A percentile compares a stretch with the other conserved stretches of the same genome.
These are phyloP conservation scores for Cynanchum wilfordii DNA, from an alignment of 257 asterid species.

Conservation along the genomic window DNA sequence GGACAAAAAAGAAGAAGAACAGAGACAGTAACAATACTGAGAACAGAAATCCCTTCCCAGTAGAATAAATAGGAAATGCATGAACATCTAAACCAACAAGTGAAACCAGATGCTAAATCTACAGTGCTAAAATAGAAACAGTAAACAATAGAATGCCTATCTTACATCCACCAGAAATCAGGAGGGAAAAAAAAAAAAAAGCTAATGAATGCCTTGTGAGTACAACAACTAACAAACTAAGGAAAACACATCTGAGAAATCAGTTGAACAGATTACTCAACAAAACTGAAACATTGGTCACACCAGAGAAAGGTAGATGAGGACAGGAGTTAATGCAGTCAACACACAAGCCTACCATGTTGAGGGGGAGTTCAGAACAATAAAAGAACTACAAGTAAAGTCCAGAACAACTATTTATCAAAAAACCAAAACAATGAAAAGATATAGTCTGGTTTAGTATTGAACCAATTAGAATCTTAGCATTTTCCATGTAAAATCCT, in stretches of 20 bases:
- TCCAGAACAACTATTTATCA: background rate
- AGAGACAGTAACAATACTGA: slow-evolving; percentile 9
- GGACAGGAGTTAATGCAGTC: background rate
- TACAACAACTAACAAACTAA: background rate
- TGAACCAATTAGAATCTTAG: background rate
- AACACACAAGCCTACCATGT: background rate
- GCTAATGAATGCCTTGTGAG: background rate
- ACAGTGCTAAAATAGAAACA: background rate
- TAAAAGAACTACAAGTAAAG: background rate
- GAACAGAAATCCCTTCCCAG: background rate
- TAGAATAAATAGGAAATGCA: background rate
- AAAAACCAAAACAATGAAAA: background rate
- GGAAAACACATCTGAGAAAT: background rate
- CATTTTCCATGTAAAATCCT: background rate
- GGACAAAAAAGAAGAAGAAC: too few relatives aligned
- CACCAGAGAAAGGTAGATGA: background rate
- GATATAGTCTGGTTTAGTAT: background rate
- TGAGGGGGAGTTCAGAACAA: background rate
- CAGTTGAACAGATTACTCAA: background rate
- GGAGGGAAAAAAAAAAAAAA: background rate
- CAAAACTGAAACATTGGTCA: background rate
- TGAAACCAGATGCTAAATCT: background rate
- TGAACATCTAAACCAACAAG: background rate
- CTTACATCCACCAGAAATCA: background rate
- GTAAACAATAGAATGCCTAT: background rate